Conservation (phyloP, 2,329 filamentous ascomycete genomes). For the Paramyrothecium roridum region DNA sequence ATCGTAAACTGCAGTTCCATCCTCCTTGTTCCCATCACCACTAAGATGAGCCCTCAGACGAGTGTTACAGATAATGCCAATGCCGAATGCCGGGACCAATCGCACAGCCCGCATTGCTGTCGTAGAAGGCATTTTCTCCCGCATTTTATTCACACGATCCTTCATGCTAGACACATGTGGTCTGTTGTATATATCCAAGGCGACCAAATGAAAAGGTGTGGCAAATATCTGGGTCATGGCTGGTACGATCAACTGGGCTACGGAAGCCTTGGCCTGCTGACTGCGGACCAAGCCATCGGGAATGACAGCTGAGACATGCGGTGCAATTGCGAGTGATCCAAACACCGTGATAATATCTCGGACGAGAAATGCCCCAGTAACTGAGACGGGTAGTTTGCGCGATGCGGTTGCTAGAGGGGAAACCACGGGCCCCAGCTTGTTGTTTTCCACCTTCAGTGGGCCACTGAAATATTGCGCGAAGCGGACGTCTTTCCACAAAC, state of each 20-base stretch:
- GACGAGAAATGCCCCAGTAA: slow-evolving; percentile 20
- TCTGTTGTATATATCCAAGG: slow-evolving; percentile 13
- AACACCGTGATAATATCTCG: slow-evolving; percentile 27
- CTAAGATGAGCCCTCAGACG: too few species aligned
- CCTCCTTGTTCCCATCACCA: too few species aligned
- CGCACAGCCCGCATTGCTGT: slow-evolving; percentile 22
- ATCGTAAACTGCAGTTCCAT: too few species aligned
- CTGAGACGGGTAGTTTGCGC: slow-evolving; percentile 16
- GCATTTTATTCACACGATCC: slow-evolving; percentile 11
- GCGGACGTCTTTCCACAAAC: too few species aligned
- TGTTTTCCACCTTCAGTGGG: too few species aligned
- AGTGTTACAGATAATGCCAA: slow-evolving; percentile 9
- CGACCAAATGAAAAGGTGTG: slow-evolving; percentile 25
- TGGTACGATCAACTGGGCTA: slow-evolving; percentile 24
- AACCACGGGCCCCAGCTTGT: too few species aligned
- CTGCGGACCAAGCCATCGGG: slow-evolving; percentile 6
- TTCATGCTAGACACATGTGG: too few species aligned
- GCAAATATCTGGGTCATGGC: slow-evolving; percentile 24
- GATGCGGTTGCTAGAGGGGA: too few species aligned
- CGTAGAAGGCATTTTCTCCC: slow-evolving; percentile 18
- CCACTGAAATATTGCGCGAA: too few species aligned
- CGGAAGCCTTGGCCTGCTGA: slow-evolving; percentile 19
- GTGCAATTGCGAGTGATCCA: slow-evolving; percentile 25
- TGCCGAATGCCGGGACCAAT: slow-evolving; percentile 26
- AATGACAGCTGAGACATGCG: slow-evolving; percentile 17